Conservation (phyloP, 495 filamentous ascomycete species). For the Neurospora tetraspora region DNA sequence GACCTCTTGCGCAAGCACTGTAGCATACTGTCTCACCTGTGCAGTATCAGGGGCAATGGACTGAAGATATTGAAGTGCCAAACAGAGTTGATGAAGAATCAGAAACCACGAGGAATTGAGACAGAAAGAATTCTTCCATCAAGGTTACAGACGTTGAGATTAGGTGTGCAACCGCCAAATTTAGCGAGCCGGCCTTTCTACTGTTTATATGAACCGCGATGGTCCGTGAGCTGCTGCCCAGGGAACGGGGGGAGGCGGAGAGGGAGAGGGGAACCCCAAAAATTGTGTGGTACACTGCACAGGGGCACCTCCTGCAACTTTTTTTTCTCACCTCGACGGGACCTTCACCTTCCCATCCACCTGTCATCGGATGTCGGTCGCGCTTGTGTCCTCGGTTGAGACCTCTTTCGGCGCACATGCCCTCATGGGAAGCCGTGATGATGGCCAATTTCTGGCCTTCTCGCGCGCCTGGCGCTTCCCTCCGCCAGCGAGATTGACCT, state of each 20-base stretch:
- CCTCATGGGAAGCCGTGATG: neutral
- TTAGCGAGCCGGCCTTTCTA: neutral
- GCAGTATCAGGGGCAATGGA: neutral
- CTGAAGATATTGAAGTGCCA: neutral
- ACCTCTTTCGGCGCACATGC: neutral
- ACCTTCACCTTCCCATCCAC: neutral
- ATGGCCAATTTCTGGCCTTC: neutral
- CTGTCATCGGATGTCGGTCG: neutral
- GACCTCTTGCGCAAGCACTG: neutral
- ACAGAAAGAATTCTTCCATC: neutral
- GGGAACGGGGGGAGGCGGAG: neutral
- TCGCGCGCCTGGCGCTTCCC: neutral
- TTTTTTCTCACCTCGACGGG: neutral
- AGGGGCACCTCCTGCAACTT: neutral
- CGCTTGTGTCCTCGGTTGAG: neutral
- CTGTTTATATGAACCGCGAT: neutral
- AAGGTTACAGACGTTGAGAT: neutral
- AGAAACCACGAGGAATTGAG: neutral
- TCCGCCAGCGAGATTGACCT: neutral
- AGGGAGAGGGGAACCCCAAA: neutral
- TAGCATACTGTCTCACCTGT: neutral
- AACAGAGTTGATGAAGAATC: neutral
- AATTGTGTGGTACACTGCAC: neutral
- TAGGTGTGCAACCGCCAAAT: neutral
- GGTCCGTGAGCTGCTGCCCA: neutral